Base-by-base conservation (phyloP, 164 flowering plant genomes). In the Annona squamosa region DNA sequence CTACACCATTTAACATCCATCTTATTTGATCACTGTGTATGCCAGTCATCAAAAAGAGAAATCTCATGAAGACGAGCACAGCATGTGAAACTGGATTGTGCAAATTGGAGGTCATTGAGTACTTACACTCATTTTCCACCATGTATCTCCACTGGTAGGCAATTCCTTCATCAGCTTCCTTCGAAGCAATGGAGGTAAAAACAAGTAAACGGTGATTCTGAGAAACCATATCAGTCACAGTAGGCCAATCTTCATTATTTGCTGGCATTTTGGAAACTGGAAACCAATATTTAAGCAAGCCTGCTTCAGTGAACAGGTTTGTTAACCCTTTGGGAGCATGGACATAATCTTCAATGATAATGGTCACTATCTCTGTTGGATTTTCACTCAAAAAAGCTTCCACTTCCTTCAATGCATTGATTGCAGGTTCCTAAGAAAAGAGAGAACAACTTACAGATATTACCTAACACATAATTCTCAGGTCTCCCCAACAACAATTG, bases 91-190 rank as follows among this genome's bases (percentile, higher is more conserved):
- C 87, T 92, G 78, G 92, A 90, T 83, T 68, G 26, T 26, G 43
- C 2, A 76, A 3, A 69, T 19, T 72, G 17, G 67, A 63, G 73
- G 57, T 61, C 9, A 41, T 5, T 66, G n/a, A 62, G 48, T 61
- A 74, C 94, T 84, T 83, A 95, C 98, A 44, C 48, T 93, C 99
- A 76, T 95, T 95, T 85, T 95, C 99, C 61, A 91, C 80, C 87
- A 95, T 86, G 81, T 90, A 89, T 79, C 85, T 90, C 99, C 98
- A 95, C 74, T 93, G 98, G 75, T 93, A 95, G 37, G 99, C 97
- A 73, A 95, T 82, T 74, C 97, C 97, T 83, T 95, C 99, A 48
- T 82, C 81, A 12, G 86, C 87, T 85, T 95, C 99, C 81, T 95
- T 95, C 6, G 98, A 88, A 68, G 91, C 88, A 72, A 78, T 84